Conservation (phyloP, 176 grass and related monocot genomes). For the Carex kokanica region DNA sequence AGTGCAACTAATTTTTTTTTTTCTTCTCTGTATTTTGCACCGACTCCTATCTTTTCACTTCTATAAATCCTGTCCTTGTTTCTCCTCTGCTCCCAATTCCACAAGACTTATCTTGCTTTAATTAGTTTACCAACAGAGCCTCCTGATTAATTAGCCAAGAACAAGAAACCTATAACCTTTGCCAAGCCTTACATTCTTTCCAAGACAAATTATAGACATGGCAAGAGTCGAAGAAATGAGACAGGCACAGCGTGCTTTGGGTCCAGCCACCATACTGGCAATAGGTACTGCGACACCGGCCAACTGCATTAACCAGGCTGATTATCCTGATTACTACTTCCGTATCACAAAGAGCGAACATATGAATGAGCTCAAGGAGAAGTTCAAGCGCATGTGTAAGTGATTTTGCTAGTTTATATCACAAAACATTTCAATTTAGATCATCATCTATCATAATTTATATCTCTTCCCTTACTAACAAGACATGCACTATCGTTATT, state of each 20-base stretch:
- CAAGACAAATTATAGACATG: not conserved
- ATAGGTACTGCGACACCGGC: conserved; percentile 27
- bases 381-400: conserved; percentile 36
- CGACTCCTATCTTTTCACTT: not conserved
- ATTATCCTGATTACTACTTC: conserved; percentile 22
- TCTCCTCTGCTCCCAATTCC: not conserved
- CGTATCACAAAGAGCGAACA: conserved; percentile 17
- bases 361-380: conserved; percentile 21
- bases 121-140: not conserved
- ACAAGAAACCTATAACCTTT: not conserved
- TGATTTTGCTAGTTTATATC: not conserved
- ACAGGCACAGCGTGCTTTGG: conserved; percentile 15
- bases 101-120: not conserved
- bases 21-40: not conserved
- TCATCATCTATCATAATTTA: too few species aligned
- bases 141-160: not conserved
- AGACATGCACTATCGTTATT: too few species aligned
- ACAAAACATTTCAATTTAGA: too few species aligned
- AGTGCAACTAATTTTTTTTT: not conserved
- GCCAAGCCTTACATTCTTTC: not conserved
- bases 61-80: not conserved
- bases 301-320: conserved; percentile 13
- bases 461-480: too few species aligned
- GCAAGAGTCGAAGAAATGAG: conserved; percentile 15
- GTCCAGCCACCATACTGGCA: conserved; percentile 21